phyloP scores from a whole-genome alignment of 148 eudicot species.

The Pouteria glomerata region DNA sequence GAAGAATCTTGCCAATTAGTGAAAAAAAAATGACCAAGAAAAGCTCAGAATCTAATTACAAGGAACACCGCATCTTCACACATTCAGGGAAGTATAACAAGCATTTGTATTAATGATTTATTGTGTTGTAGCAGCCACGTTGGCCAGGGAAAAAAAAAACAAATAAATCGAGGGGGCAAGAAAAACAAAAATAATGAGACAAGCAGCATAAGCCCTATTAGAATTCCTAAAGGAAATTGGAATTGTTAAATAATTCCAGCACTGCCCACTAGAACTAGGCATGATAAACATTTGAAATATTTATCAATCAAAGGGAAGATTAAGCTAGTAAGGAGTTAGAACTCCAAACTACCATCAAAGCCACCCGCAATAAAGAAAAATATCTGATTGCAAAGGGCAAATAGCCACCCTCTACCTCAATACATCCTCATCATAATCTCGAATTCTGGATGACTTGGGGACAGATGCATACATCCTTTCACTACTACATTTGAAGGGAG shows the following conservation, averaged over 20 bases:
- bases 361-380: neutral
- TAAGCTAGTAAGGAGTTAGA: neutral
- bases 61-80: neutral
- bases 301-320: neutral
- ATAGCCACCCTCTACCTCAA: slow-evolving; percentile 14
- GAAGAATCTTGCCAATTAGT: too few species aligned
- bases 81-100: neutral
- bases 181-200: neutral
- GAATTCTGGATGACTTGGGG: slow-evolving; percentile 20
- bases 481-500: slow-evolving; percentile 21
- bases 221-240: neutral
- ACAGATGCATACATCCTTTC: slow-evolving; percentile 25
- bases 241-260: slow-evolving; percentile 4
- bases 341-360: slow-evolving; percentile 8
- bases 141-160: neutral
- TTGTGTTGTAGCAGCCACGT: neutral
- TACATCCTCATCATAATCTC: slow-evolving; percentile 26
- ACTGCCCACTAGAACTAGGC: slow-evolving; percentile 9
- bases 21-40: neutral
- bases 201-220: neutral
- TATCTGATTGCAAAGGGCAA: neutral
- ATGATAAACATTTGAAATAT: slow-evolving; percentile 4
- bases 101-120: neutral
- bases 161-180: neutral
- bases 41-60: neutral